phyloP scores from a whole-genome alignment of 2,329 filamentous ascomycete genomes.

The Ophioceras dolichostomum region DNA sequence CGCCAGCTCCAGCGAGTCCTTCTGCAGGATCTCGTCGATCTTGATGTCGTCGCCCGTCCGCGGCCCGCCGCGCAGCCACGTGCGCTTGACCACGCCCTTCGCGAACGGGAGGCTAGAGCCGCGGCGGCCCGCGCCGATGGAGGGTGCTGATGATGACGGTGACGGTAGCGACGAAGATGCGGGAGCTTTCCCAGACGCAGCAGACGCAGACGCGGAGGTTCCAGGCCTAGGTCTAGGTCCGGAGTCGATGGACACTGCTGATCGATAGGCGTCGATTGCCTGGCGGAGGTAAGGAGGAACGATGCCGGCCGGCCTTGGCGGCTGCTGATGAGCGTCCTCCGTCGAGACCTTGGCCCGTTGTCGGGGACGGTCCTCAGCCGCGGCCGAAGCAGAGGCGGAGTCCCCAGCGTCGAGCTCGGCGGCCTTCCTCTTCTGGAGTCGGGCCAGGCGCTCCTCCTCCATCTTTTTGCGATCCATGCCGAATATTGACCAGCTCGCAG shows the following conservation, averaged over 20 bases:
- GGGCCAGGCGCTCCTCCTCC: constrained; percentile 71
- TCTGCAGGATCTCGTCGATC: constrained; percentile 77
- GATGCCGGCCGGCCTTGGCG: not conserved
- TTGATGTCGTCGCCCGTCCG: constrained; percentile 63
- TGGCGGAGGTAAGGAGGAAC: not conserved
- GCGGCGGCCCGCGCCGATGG: not conserved
- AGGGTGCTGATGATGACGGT: too few relatives aligned
- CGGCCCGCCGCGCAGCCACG: constrained; percentile 55
- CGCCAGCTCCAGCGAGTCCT: constrained; percentile 57
- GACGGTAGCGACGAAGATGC: not conserved
- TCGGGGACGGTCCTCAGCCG: constrained; percentile 2
- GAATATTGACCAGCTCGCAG: constrained; percentile 23
- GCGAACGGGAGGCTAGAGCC: constrained; percentile 25
- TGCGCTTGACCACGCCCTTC: constrained; percentile 65
- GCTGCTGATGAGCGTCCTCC: too few relatives aligned
- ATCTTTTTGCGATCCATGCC: constrained; percentile 67
- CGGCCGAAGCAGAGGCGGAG: not conserved
- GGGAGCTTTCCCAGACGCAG: too few relatives aligned
- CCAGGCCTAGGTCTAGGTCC: too few relatives aligned
- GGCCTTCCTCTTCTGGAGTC: constrained; percentile 44
- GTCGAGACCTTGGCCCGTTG: constrained; percentile 1
- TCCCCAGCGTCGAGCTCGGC: constrained; percentile 1
- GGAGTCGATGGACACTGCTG: too few relatives aligned
- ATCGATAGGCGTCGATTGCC: not conserved
- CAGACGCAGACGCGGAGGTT: not conserved